Conservation (phyloP, 768 basidiomycete genomes). For the button mushroom (Agaricus bisporus) region DNA sequence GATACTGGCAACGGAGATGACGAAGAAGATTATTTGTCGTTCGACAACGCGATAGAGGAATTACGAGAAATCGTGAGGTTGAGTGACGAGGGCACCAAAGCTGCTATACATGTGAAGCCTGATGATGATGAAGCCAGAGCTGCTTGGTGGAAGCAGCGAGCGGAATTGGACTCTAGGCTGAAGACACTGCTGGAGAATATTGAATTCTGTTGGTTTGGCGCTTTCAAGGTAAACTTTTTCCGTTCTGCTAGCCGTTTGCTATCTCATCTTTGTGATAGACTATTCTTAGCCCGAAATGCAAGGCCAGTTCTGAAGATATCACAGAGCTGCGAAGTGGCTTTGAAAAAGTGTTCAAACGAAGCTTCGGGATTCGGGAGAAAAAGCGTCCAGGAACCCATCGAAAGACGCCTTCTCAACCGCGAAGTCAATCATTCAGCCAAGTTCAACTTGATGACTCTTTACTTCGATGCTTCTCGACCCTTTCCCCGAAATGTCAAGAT, state of each 20-base stretch:
- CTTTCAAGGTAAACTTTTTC: conserved; percentile 70
- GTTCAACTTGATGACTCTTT: conserved; percentile 66
- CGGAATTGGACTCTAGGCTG: conserved; percentile 70
- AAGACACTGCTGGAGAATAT: conserved; percentile 73
- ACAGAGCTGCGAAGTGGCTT: conserved; percentile 58
- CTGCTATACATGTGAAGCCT: conserved; percentile 63
- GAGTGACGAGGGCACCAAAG: conserved; percentile 72
- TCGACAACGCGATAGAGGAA: conserved; percentile 68
- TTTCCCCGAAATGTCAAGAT: conserved; percentile 78
- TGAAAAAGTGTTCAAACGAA: conserved; percentile 70
- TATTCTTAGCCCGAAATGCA: conserved; percentile 47
- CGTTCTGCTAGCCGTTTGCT: background rate
- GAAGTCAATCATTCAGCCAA: conserved; percentile 30
- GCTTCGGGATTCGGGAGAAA: conserved; percentile 55
- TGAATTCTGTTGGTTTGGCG: conserved; percentile 96
- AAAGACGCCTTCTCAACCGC: conserved; percentile 27
- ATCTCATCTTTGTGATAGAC: conserved; percentile 35
- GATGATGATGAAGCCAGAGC: conserved; percentile 59
- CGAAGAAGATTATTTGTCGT: conserved; percentile 66
- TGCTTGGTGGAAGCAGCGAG: conserved; percentile 84
- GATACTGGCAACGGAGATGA: conserved; percentile 65
- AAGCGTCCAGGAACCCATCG: conserved; percentile 35
- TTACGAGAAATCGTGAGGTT: conserved; percentile 72
- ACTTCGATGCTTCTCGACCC: conserved; percentile 79
- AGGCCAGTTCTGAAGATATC: conserved; percentile 38